phyloP scores from a whole-genome alignment of 805 yeast species.

The Cyberlindnera japonica region DNA sequence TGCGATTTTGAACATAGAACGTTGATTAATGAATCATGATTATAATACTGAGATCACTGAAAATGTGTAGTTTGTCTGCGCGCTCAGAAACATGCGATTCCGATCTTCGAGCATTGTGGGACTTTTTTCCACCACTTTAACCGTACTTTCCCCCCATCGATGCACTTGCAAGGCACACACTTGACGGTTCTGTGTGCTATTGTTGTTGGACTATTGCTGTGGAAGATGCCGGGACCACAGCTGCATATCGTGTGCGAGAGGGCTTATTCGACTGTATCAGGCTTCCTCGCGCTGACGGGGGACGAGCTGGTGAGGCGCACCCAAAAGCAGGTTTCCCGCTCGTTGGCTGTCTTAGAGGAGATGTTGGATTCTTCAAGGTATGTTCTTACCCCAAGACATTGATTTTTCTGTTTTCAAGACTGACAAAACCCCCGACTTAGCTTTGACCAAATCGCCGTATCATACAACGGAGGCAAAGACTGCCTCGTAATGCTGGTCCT shows the following conservation, averaged over 20 bases:
- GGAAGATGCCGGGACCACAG: neutral
- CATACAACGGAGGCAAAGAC: slow-evolving; percentile 96
- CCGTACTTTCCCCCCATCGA: too few relatives aligned
- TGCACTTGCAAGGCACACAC: too few relatives aligned
- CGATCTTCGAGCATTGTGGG: neutral
- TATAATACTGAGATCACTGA: neutral
- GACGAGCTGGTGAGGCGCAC: slow-evolving; percentile 3
- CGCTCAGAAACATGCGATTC: neutral
- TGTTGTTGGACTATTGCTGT: neutral
- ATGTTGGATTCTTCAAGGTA: slow-evolving; percentile 5
- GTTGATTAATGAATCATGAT: neutral
- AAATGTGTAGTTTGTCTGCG: neutral
- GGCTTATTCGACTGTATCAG: slow-evolving; percentile 3
- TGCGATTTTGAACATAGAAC: neutral
- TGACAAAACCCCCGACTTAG: neutral
- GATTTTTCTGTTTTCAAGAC: neutral
- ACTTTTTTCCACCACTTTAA: too few relatives aligned
- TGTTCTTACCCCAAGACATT: neutral
- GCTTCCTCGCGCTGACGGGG: neutral
- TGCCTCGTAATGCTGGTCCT: slow-evolving; percentile 84
- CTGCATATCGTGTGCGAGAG: slow-evolving; percentile 2
- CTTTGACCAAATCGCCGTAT: slow-evolving; percentile 58
- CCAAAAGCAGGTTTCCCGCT: slow-evolving; percentile 2
- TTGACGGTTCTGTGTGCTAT: neutral
- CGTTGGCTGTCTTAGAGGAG: slow-evolving; percentile 2